These are phyloP conservation scores for Collybiopsis confluens DNA, from an alignment of 768 basidiomycete species.

Conservation along the genomic window DNA sequence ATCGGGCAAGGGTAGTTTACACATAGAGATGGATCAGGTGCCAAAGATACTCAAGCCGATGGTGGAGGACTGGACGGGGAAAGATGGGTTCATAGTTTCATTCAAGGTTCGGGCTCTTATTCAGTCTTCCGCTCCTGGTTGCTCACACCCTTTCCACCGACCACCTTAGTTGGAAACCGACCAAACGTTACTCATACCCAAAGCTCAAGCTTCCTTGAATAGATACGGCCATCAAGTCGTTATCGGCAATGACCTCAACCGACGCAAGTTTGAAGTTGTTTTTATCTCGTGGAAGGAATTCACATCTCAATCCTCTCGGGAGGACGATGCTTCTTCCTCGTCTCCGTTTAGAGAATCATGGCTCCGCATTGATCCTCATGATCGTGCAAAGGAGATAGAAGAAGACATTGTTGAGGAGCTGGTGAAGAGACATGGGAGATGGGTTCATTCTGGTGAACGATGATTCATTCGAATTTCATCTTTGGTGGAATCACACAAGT, in stretches of 20 bases:
- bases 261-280: conserved; percentile 88
- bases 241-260: conserved; percentile 92
- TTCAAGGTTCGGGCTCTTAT: conserved; percentile 76
- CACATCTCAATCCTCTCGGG: conserved; percentile 12
- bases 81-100: conserved; percentile 87
- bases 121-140: background rate
- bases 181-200: conserved; percentile 75
- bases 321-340: background rate
- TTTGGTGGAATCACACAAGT: no score
- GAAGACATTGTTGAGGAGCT: conserved; percentile 83
- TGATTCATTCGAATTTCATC: no score
- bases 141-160: background rate
- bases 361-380: conserved; percentile 53
- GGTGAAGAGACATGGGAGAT: conserved; percentile 65
- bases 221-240: conserved; percentile 97
- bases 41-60: conserved; percentile 93
- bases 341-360: conserved; percentile 51
- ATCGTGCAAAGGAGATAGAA: conserved; percentile 77
- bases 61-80: conserved; percentile 85
- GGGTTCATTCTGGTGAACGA: conserved; percentile 38
- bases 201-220: conserved; percentile 81
- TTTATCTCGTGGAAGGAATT: conserved; percentile 63
- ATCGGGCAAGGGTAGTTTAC: conserved; percentile 88
- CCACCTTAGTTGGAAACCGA: conserved; percentile 87
- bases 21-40: conserved; percentile 98